Evolutionary conservation across 164 flowering plant genomes (phyloP).

Genomic region (Magnolia sinica): DNA sequence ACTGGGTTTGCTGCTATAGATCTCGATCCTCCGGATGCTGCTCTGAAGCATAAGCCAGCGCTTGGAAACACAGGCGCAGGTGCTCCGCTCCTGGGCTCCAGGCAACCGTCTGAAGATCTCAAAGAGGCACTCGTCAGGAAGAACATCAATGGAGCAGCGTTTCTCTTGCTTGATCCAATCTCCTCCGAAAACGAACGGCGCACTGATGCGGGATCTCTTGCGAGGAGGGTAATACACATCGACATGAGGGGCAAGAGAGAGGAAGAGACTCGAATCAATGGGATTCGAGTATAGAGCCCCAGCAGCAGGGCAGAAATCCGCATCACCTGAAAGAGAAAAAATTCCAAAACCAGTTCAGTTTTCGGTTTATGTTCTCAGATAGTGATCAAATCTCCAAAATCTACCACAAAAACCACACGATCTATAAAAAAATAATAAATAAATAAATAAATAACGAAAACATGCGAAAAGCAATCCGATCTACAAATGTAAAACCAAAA

Average conservation of each 20-base stretch:
- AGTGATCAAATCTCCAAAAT: background rate
- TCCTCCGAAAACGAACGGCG: conserved; percentile 32
- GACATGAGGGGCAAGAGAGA: conserved; percentile 23
- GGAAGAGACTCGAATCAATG: conserved; percentile 25
- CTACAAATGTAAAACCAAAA: too few species aligned
- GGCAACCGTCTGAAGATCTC: conserved; percentile 69
- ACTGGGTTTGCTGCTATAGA: conserved; percentile 17
- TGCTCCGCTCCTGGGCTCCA: conserved; percentile 49
- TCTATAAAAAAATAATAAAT: background rate
- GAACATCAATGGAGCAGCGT: conserved; percentile 51
- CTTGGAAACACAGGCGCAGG: conserved; percentile 71
- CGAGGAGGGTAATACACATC: conserved; percentile 40
- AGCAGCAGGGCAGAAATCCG: conserved; percentile 19
- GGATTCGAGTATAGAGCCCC: conserved; percentile 21
- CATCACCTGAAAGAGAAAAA: conserved; percentile 26
- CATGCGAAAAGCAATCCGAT: background rate
- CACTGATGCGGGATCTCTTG: conserved; percentile 37
- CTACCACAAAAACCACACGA: background rate
- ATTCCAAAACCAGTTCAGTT: background rate
- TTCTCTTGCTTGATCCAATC: conserved; percentile 32
- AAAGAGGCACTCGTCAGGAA: conserved; percentile 79
- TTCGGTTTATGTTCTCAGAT: background rate
- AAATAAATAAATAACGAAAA: background rate
- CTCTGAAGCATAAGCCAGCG: conserved; percentile 69
- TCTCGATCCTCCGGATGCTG: conserved; percentile 41